Percentiles rank a stretch among this genome's conserved stretches.
phyloP scores from a whole-genome alignment of 352 stramenopile genomes.

The Globisporangium ultimum region DNA sequence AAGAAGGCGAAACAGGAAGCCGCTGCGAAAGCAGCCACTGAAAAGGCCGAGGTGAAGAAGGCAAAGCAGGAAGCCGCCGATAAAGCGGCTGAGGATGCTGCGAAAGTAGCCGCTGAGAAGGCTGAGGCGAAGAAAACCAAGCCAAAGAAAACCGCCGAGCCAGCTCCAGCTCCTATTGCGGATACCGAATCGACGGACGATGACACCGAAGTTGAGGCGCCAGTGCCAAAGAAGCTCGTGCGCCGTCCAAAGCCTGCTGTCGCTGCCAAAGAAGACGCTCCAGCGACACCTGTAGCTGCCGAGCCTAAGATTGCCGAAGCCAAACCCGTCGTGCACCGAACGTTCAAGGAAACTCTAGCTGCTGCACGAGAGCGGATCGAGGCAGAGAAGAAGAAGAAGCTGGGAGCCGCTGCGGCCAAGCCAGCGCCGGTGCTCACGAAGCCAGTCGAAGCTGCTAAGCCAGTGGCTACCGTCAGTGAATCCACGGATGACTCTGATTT shows the following conservation, averaged over 20 bases:
- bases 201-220: slow-evolving; percentile 15
- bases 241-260: slow-evolving; percentile 17
- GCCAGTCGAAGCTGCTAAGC: background rate
- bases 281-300: background rate
- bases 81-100: no score
- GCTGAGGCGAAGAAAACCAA: slow-evolving; percentile 2
- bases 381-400: slow-evolving; percentile 24
- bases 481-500: slow-evolving; percentile 39
- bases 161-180: background rate
- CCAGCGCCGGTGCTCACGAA: background rate
- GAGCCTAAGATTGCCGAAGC: slow-evolving; percentile 2
- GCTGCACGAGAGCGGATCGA: slow-evolving; percentile 32
- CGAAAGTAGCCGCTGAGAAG: no score
- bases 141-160: slow-evolving; percentile 11
- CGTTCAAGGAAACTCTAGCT: slow-evolving; percentile 45
- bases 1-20: no score
- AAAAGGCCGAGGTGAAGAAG: no score
- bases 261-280: slow-evolving; percentile 8
- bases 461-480: slow-evolving; percentile 6
- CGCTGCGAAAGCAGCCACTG: no score
- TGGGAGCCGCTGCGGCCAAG: background rate
- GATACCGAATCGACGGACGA: background rate
- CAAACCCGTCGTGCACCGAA: slow-evolving; percentile 15
- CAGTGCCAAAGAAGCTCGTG: slow-evolving; percentile 18
- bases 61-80: no score